Evolutionary conservation across 2,329 filamentous ascomycete species (phyloP), one percentile per base, ranked within the genome.

Genomic region (Ophiostoma montium): DNA sequence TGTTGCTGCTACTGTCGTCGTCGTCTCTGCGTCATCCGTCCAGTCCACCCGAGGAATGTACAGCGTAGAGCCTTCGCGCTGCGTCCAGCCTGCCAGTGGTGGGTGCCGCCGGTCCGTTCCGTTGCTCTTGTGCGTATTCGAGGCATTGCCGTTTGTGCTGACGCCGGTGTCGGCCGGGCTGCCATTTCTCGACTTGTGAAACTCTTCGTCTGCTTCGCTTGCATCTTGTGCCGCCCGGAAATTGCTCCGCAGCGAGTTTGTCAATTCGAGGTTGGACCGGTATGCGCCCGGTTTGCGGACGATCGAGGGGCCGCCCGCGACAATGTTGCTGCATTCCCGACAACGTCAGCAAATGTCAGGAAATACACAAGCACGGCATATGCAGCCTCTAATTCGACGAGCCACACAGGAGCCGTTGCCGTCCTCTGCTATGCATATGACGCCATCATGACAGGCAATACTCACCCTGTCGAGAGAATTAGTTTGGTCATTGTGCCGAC

Each of bases 191-290:
- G 35, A 48, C 8, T 35, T 30, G 49, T 55, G 59, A 44, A 53
- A 61, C 49, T 54, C 59, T 33, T 61, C 50, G 55, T 77, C 76
- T 57, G 80, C 77, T 2, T 39, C 39, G 18, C 35, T 46, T 2
- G 36, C 54, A 60, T 82, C 70, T 62, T 87, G 83, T 35, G 84
- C 82, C 30, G 82, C 78, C 48, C 78, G 64, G 63, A 96, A 87
- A 66, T 90, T 95, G 61, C 81, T 79, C 58, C 86, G 84, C 16
- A 98, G 76, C 3, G 88, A 86, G 60, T 87, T 89, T 55, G 88
- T 84, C 58, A 98, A 78, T 66, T 98, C 92, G 58, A 89, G 81
- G 63, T 96, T 96, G 49, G 90, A 95, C 62, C 89, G 87, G 61
- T 81, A 81, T 56, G 78, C 77, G 52, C 81, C 75, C 15, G 82